Evolutionary conservation across 352 stramenopile species (phyloP), one percentile per base, ranked within the genome.

Genomic region (Phytophthora europaea): DNA sequence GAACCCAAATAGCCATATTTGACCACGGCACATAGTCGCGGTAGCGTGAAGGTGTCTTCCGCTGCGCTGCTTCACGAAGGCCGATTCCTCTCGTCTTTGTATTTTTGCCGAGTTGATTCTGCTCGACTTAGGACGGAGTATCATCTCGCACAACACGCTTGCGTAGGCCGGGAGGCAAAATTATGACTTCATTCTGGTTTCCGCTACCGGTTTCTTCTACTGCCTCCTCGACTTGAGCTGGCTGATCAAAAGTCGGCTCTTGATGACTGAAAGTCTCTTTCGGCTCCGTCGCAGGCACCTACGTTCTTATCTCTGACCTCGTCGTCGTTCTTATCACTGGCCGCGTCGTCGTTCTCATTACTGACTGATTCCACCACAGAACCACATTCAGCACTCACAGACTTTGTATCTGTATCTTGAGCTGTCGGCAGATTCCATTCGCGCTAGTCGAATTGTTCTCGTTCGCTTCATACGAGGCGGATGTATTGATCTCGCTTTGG

Each of bases 21-120:
- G 38, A 16, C 55, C 52, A 59, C 8, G 23, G 5, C 15, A 62
- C 36, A 38, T 52, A 62, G 55, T 62, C 55, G 38, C 52, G 34
- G 16, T 52, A 62, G 12, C 20, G 34, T 9, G 20, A 18, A 0
- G 33, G 34, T 36, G 38, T 12, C 38, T 12, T 9, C 38, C 38
- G 56, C 23, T 52, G 18, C 23, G 56, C 15, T 33, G 36, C 15
- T 6, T 54, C 36, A 7, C 56, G 38, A 26, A 54, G 33, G 20
- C 34, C 56, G 16, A 20, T 63, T 3, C 40, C 40, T 38, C 56
- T 43, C 16, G 38, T 20, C 38, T 63, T 63, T 3, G 13, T 15
- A 6, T 10, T 2, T 43, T 54, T 38, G 26, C 56, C 56, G 9
- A 63, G 56, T 12, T 63, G 56, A 22, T 45, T 47, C 4, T 7